Percentiles rank a stretch among this genome's conserved stretches.
These are phyloP conservation scores for Saccharomycopsis capsularis DNA, from an alignment of 805 yeast species.

Conservation along the genomic window DNA sequence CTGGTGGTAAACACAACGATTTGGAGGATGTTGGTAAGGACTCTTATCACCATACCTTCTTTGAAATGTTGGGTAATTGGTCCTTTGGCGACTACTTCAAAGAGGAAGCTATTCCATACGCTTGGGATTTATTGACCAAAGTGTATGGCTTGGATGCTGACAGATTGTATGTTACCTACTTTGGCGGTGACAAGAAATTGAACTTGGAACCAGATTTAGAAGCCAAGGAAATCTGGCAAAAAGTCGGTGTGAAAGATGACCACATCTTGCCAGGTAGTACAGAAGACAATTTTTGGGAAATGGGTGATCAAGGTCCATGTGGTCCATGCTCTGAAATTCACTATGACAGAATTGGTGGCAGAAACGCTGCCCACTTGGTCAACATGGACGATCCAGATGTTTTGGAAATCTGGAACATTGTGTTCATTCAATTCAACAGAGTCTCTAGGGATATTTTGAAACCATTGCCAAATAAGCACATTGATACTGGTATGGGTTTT, in stretches of 20 bases:
- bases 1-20: conserved; percentile 98
- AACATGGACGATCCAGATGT: conserved; percentile 98
- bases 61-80: conserved; percentile 99
- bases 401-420: conserved; percentile 95
- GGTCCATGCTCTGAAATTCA: conserved; percentile 99
- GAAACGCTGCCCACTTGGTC: conserved; percentile 87
- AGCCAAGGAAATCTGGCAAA: conserved; percentile 81
- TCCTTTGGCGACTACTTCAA: conserved; percentile 99
- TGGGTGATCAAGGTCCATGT: conserved; percentile 99
- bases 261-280: conserved; percentile 90
- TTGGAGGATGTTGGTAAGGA: conserved; percentile 98
- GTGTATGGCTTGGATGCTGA: conserved; percentile 74
- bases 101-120: conserved; percentile 78
- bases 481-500: conserved; percentile 98
- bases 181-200: conserved; percentile 80
- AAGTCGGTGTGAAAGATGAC: conserved; percentile 82
- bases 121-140: conserved; percentile 87
- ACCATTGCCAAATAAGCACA: conserved; percentile 87
- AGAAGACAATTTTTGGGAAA: conserved; percentile 97
- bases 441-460: conserved; percentile 78
- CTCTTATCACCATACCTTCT: conserved; percentile 96
- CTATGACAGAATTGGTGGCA: conserved; percentile 96
- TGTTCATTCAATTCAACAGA: conserved; percentile 93
- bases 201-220: conserved; percentile 92
- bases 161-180: conserved; percentile 90